These are phyloP conservation scores for Pseudoscleropodium purum DNA, from an alignment of 225 moss, liverwort and hornwort genomes.

Conservation along the genomic window DNA sequence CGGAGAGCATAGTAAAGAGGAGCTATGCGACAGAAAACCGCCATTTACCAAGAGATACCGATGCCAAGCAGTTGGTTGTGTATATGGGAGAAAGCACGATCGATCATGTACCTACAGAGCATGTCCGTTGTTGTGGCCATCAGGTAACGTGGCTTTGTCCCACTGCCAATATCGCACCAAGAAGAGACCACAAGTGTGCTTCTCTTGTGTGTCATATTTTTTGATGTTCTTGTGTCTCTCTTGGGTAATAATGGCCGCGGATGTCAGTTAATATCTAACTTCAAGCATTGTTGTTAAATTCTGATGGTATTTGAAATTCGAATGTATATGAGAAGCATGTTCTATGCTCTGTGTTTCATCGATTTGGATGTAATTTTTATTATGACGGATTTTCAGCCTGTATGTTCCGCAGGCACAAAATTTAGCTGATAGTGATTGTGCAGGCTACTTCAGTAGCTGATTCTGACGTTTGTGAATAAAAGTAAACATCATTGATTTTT, in stretches of 20 bases:
- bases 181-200: background rate
- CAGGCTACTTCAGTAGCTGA: background rate
- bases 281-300: background rate
- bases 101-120: constrained; percentile 72
- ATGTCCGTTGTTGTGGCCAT: constrained; percentile 97
- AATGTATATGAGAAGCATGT: background rate
- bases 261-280: background rate
- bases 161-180: background rate
- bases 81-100: constrained; percentile 41
- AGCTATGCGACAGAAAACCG: constrained; percentile 12
- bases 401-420: background rate
- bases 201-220: background rate
- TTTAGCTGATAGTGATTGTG: background rate
- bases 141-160: constrained; percentile 48
- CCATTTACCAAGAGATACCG: constrained; percentile 1
- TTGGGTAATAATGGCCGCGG: background rate
- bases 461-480: background rate
- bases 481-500: background rate
- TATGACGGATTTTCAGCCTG: background rate
- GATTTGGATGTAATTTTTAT: background rate
- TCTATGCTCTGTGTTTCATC: background rate
- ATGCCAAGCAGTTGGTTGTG: constrained; percentile 34
- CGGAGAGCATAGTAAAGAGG: constrained; percentile 17
- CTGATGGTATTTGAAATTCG: background rate
- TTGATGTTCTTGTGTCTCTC: background rate